Evolutionary conservation across 805 yeast species (phyloP), one percentile per base, ranked within the genome.

Genomic region (Ogataea thermomethanolica): DNA sequence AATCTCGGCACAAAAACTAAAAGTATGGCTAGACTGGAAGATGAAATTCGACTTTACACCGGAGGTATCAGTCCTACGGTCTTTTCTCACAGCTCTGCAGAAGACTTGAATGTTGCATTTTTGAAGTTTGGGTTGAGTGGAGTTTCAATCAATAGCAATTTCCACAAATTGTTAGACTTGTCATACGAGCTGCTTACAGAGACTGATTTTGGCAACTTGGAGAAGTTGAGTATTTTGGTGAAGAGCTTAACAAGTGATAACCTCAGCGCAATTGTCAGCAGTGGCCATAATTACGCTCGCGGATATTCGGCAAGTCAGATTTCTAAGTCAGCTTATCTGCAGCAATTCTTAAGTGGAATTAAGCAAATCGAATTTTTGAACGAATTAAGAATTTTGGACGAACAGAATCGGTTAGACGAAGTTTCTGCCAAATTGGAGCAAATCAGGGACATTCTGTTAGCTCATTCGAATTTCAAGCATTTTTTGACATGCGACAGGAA

Each of bases 221-320:
- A 79, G 38, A 91, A 89, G 55, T 68, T 93, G 43, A 70, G 77
- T 42, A 78, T 84, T 1, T 68, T 93, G 54, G 77, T 93, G 29
- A 84, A 84, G 54, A 75, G 82, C 29, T 61, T 83, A 53, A 83
- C 85, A 0, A 80, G 89, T 25, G 90, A 87, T 51, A 85, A 86
- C 54, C 67, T 87, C 42, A 81, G 90, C 53, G 69, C 75, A 6
- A 78, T 93, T 37, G 90, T 96, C 8, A 93, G 90, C 42, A 70
- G 84, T 41, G 99, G 99, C 0, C 97, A 93, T 57, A 67, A 81
- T 1, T 90, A 75, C 62, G 96, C 98, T 2, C 73, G 79, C 50
- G 69, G 79, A 5, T 75, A 68, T 52, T 81, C 95, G 2, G 69
- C 77, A 17, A 73, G 95, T 0, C 71, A 75, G 22, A 61, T 88